Base-by-base conservation (phyloP, 805 yeast genomes). In the Cyberlindnera sargentensis region DNA sequence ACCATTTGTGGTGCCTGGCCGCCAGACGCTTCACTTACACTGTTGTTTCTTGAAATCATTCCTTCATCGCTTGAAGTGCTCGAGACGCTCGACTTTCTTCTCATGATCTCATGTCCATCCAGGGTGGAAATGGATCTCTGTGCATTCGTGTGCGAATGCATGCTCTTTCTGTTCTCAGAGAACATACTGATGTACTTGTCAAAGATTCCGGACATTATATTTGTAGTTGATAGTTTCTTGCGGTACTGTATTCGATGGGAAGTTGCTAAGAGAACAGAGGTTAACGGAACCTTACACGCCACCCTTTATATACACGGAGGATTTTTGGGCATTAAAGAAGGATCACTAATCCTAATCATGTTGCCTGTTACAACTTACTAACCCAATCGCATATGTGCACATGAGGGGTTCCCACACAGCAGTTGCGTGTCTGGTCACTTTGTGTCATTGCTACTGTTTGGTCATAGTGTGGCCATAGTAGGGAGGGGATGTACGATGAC, bases 151-250 rank as follows among this genome's bases (percentile, higher is more conserved):
- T 43, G 47, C 4, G 56, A 50, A 44, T 50, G 38, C 41, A 51
- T 52, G 9, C 53, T 43, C 37, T 29, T 39, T 39, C 47, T 44
- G 8, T 53, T 45, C 24, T 51, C 49, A 40, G 52, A 51, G 47
- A 57, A 45, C 52, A 49, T 46, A 44, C 45, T 46, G 20, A 58
- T 34, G 45, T 58, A 58, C 37, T 56, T 57, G 42, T 58, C 62
- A 34, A 58, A 58, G 45, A 58, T 58, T 37, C 62, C 62, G 4
- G 62, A 58, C 62, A 58, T 55, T 49, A 44, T 48, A 5, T 24
- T 37, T 6, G 39, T 36, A 37, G 29, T 23, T 4, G 27, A 20
- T 32, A 11, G 15, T 24, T 38, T 25, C 25, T 24, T 20, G n/a
- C 25, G 6, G 9, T 11, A 6, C 4, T 31, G 20, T 31, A n/a